These are phyloP conservation scores for Gremmenia infestans DNA, from an alignment of 2,329 filamentous ascomycete species.

Conservation along the genomic window DNA sequence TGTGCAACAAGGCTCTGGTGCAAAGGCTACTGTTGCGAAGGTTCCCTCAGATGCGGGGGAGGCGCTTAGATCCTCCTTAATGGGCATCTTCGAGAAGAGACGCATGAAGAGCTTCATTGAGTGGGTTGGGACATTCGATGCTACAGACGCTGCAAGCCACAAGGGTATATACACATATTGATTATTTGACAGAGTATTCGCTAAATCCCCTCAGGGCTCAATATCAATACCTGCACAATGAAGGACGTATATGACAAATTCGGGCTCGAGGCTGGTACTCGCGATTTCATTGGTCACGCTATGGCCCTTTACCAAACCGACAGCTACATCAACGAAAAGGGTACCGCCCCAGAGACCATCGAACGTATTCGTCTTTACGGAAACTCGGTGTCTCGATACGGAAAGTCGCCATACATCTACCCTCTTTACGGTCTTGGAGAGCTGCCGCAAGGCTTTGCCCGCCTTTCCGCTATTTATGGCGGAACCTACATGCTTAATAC, in stretches of 20 bases:
- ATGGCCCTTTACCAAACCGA: slow-evolving; percentile 96
- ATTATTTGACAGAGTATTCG: slow-evolving; percentile 14
- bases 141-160: slow-evolving; percentile 77
- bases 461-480: slow-evolving; percentile 95
- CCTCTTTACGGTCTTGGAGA: slow-evolving; percentile 95
- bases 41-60: slow-evolving; percentile 90
- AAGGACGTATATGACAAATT: slow-evolving; percentile 99
- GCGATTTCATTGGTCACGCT: slow-evolving; percentile 95
- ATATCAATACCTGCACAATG: slow-evolving; percentile 78
- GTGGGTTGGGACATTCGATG: slow-evolving; percentile 85
- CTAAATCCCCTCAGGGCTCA: slow-evolving; percentile 56
- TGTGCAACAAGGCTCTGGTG: slow-evolving; percentile 80
- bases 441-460: slow-evolving; percentile 94
- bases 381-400: slow-evolving; percentile 95
- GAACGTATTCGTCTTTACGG: slow-evolving; percentile 93
- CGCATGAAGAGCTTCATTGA: slow-evolving; percentile 95
- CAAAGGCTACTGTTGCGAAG: slow-evolving; percentile 90
- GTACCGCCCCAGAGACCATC: slow-evolving; percentile 77
- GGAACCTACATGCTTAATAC: slow-evolving; percentile 99
- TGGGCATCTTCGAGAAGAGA: slow-evolving; percentile 97
- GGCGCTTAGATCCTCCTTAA: slow-evolving; percentile 85
- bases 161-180: slow-evolving; percentile 58
- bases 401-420: slow-evolving; percentile 99
- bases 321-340: slow-evolving; percentile 70
- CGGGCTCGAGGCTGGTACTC: slow-evolving; percentile 79